Percentiles rank a stretch among this genome's conserved stretches.
Conservation (phyloP, 805 yeast genomes). For the Yarrowia sp. region DNA sequence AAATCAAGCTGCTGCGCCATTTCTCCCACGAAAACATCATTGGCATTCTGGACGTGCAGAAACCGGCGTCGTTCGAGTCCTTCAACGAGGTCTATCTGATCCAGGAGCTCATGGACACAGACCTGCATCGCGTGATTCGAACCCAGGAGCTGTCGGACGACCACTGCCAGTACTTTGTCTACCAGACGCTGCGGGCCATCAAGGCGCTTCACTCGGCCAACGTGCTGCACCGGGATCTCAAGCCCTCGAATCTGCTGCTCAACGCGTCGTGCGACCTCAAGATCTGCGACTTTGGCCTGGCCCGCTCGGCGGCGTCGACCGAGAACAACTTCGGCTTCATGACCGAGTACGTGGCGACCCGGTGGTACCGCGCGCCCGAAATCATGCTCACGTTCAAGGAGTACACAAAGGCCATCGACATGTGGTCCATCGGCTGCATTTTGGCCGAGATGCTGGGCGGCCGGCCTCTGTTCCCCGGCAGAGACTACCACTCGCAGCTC, state of each 20-base stretch:
- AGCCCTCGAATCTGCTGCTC: constrained; percentile 84
- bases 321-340: constrained; percentile 78
- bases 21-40: constrained; percentile 95
- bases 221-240: constrained; percentile 90
- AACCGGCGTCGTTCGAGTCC: constrained; percentile 75
- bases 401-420: constrained; percentile 93
- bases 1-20: constrained; percentile 84
- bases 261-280: constrained; percentile 94
- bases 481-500: constrained; percentile 90
- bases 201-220: constrained; percentile 94
- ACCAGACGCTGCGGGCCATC: constrained; percentile 88
- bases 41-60: constrained; percentile 85
- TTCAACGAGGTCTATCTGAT: constrained; percentile 86
- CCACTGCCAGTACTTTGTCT: constrained; percentile 91
- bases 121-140: constrained; percentile 94
- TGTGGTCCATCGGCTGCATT: constrained; percentile 97
- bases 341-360: constrained; percentile 97
- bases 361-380: constrained; percentile 98
- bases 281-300: constrained; percentile 93
- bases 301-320: constrained; percentile 63
- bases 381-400: constrained; percentile 94
- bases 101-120: constrained; percentile 94
- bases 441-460: constrained; percentile 89
- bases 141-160: constrained; percentile 88
- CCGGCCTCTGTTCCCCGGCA: constrained; percentile 89